Base-by-base conservation (phyloP, 257 asterid genomes). In the Penstemon barbatus region DNA sequence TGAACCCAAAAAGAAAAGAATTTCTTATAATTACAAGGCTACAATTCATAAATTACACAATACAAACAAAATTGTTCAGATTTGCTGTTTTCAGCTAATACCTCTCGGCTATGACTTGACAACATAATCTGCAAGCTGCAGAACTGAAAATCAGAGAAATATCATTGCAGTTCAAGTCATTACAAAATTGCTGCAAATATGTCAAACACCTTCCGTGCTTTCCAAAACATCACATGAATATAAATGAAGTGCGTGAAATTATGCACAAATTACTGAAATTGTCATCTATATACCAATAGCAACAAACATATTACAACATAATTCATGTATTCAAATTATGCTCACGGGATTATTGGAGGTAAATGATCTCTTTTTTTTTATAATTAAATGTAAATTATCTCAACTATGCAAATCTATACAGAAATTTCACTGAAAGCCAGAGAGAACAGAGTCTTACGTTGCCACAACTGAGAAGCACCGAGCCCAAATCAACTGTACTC, bases 101-200 rank as follows among this genome's bases (percentile, higher is more conserved):
- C 7, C 19, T 9, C 4, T 52, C 67, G 18, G 8, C 18, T 25
- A 15, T 8, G n/a, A 38, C 39, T 46, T 11, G 36, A 63, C 15
- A 42, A 42, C 67, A 44, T 4, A 62, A 19, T 1, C 41, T 41
- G 38, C 9, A 18, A 43, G 6, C 39, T 42, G 36, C 12, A 58
- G 5, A 38, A 61, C 50, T 37, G 6, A 43, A 67, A 37, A 43
- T 68, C 36, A 18, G 45, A 45, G 19, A 4, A 55, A 62, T 33
- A 8, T 33, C 51, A 41, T n/a, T 15, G 10, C 19, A 36, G 19
- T 54, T 57, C 58, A 72, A 56, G 66, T 19, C 33, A 25, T 25
- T 25, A 25, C 61, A 49, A 38, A 59, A 48, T 57, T 25, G 61
- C 71, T 63, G 65, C 61, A 61, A 19, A n/a, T 25, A 19, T 40